Base-by-base conservation (phyloP, 805 yeast species). In the Kodamaea laetipori region DNA sequence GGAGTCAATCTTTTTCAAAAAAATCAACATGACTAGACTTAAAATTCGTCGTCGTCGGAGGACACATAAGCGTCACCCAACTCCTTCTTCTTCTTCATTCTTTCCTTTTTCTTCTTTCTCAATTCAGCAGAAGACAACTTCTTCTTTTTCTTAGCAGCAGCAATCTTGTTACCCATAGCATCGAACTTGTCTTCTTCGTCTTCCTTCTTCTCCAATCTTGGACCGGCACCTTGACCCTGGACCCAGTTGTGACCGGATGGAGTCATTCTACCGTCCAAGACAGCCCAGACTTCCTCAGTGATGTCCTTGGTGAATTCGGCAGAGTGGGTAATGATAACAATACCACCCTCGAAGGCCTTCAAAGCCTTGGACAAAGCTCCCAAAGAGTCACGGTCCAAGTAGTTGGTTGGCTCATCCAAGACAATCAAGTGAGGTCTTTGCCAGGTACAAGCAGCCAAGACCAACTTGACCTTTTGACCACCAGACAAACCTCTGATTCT, bases 211-310 rank as follows among this genome's bases (percentile, higher is more conserved):
- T 87, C 94, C 53, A 94, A 75, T 86, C 99, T 90, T 78, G 99
- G 99, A 81, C 99, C 99, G 70, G 97, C 63, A 81, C 99, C 99
- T 82, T 94, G 99, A 77, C 99, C 99, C 65, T 87, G 82, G 64
- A 94, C 99, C 99, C 99, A 94, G 86, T 94, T 95, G 81, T 94
- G 99, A 74, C 99, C 99, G 61, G 99, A 94, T 76, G 99, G 99
- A 69, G 96, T 87, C 99, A 94, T 94, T 61, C 61, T 75, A 86
- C 99, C 99, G 80, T 92, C 90, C 58, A 87, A 69, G 58, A 94
- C 99, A 68, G 99, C 97, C 99, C 99, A 94, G 67, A 94, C 98
- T 84, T 94, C 99, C 79, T 94, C 98, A 72, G 99, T 94, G 75
- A 94, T 78, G 73, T 90, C 89, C 84, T 92, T 89, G 76, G 99